A percentile compares a stretch with the other conserved stretches of the same genome.
Conservation (phyloP, 2,329 filamentous ascomycete genomes). For the Emergomyces africanus region DNA sequence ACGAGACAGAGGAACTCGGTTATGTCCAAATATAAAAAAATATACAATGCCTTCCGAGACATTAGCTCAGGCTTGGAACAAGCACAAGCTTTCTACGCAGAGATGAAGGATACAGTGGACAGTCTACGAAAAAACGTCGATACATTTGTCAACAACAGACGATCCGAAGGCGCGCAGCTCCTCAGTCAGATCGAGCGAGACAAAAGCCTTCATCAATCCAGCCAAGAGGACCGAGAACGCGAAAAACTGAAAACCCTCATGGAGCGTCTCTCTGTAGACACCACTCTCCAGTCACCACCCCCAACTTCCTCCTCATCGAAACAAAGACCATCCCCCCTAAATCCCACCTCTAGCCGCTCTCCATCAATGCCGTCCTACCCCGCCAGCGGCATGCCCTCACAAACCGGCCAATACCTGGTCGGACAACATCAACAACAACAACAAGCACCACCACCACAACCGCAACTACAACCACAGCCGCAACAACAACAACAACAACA, state of each 20-base stretch:
- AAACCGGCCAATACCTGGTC: constrained; percentile 8
- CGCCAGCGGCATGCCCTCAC: constrained; percentile 17
- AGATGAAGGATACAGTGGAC: constrained; percentile 91
- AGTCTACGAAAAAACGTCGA: constrained; percentile 93
- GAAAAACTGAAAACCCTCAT: constrained; percentile 79
- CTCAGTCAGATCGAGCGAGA: constrained; percentile 78
- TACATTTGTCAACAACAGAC: constrained; percentile 86
- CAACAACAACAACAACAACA: constrained; percentile 12
- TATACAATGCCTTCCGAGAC: constrained; percentile 87
- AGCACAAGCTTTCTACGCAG: constrained; percentile 84
- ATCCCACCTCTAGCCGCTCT: constrained; percentile 20
- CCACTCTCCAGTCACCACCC: constrained; percentile 29
- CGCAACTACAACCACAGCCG: constrained; percentile 9
- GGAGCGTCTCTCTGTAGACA: constrained; percentile 86
- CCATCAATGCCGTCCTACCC: constrained; percentile 28
- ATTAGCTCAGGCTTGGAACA: constrained; percentile 73
- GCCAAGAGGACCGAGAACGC: constrained; percentile 65
- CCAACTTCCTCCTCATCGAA: constrained; percentile 33
- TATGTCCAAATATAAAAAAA: constrained; percentile 75
- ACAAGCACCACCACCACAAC: not conserved
- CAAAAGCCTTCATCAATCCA: constrained; percentile 46
- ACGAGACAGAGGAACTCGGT: constrained; percentile 71
- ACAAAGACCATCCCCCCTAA: constrained; percentile 19
- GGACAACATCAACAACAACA: constrained; percentile 10
- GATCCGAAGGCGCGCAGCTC: constrained; percentile 81